A percentile compares a stretch with the other conserved stretches of the same genome.
These are phyloP conservation scores for Fusarium pseudoanthophilum DNA, from an alignment of 2,329 filamentous ascomycete genomes.

Conservation along the genomic window DNA sequence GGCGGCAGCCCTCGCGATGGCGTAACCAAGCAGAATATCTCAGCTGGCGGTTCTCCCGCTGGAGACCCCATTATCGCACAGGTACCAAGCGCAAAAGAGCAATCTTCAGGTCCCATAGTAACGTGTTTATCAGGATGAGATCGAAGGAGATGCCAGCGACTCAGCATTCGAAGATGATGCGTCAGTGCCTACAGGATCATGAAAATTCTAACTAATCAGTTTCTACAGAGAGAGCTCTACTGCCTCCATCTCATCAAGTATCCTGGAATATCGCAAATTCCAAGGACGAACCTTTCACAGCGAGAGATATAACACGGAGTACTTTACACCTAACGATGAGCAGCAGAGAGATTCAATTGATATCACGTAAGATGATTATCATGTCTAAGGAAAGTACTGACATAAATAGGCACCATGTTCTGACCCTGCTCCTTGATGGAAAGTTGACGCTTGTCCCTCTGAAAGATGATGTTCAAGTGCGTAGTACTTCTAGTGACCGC, in stretches of 20 bases:
- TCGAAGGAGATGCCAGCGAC: background rate
- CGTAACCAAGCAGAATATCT: background rate
- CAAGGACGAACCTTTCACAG: constrained; percentile 16
- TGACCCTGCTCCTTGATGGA: background rate
- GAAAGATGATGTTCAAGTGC: background rate
- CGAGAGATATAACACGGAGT: background rate
- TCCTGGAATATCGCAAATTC: constrained; percentile 3
- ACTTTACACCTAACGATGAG: constrained; percentile 10
- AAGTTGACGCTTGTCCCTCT: background rate
- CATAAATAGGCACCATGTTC: background rate
- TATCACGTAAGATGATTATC: background rate
- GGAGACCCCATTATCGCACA: background rate
- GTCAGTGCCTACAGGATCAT: accelerated
- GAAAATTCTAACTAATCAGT: accelerated
- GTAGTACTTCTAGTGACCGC: no score
- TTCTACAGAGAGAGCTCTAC: background rate
- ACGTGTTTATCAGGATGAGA: background rate
- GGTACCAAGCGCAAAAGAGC: background rate
- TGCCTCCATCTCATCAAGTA: constrained; percentile 9
- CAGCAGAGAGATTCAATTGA: constrained; percentile 20
- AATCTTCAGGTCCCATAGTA: accelerated
- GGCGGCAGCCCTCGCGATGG: background rate
- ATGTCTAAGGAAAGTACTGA: background rate
- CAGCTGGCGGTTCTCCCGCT: background rate
- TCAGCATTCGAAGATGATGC: background rate